Conservation (phyloP, 495 filamentous ascomycete species). For the Penicillium egyptiacum region DNA sequence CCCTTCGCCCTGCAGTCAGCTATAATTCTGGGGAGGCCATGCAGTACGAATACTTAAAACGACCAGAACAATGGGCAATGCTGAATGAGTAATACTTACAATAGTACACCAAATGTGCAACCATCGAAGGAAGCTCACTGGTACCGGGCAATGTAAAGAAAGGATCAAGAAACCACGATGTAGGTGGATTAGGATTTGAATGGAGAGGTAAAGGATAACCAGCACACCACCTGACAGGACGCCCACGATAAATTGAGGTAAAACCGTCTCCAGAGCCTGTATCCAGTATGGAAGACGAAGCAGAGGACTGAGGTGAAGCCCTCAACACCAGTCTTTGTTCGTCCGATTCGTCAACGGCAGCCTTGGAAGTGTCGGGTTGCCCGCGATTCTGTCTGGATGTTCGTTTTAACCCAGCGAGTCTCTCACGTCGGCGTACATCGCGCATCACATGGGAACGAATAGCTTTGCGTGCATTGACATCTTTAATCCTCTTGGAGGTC, state of each 20-base stretch:
- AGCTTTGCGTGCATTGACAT: constrained; percentile 39
- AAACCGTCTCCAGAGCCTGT: constrained; percentile 3
- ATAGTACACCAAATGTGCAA: constrained; percentile 32
- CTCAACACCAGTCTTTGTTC: constrained; percentile 22
- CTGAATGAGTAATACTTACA: constrained; percentile 26
- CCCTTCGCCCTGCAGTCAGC: constrained; percentile 24
- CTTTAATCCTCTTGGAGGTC: constrained; percentile 38
- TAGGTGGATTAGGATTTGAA: constrained; percentile 25
- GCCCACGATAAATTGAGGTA: constrained; percentile 15
- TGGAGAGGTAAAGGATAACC: constrained; percentile 14
- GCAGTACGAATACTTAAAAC: background rate
- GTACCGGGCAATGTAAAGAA: constrained; percentile 33
- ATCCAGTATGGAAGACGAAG: constrained; percentile 3
- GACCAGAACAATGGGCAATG: background rate
- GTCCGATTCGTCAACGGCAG: constrained; percentile 6
- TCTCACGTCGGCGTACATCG: constrained; percentile 40
- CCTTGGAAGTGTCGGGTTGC: constrained; percentile 8
- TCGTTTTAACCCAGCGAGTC: constrained; percentile 36
- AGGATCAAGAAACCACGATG: constrained; percentile 34
- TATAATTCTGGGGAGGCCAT: background rate
- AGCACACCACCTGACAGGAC: constrained; percentile 22
- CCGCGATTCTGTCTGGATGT: constrained; percentile 28
- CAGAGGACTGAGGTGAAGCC: constrained; percentile 18
- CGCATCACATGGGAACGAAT: constrained; percentile 45
- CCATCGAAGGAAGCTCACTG: constrained; percentile 24